Evolutionary conservation across 805 yeast genomes (phyloP).

Genomic region (Zygosaccharomyces lentus): DNA sequence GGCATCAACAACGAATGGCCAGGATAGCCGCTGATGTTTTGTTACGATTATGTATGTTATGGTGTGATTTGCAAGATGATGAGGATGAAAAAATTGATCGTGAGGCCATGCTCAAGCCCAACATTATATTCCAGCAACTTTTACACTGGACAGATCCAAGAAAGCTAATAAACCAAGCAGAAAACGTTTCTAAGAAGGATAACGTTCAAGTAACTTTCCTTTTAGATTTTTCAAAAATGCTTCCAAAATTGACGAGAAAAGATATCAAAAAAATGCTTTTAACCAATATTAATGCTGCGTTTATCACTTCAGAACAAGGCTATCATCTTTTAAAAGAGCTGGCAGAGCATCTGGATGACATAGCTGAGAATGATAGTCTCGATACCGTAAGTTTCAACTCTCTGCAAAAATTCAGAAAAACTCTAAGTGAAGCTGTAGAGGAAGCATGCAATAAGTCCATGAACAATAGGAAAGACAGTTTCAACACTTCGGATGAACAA

Average conservation of each 20-base stretch:
- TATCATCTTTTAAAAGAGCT: conserved; percentile 28
- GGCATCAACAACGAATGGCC: conserved; percentile 65
- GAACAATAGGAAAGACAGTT: conserved; percentile 1
- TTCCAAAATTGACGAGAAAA: conserved; percentile 45
- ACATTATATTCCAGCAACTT: conserved; percentile 61
- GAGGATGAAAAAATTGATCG: conserved; percentile 27
- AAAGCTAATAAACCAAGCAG: conserved; percentile 49
- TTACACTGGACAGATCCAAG: conserved; percentile 83
- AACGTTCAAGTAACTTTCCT: conserved; percentile 55
- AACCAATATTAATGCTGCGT: conserved; percentile 46
- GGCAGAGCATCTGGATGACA: conserved; percentile 26
- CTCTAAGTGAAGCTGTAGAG: conserved; percentile 10
- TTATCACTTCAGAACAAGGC: conserved; percentile 36
- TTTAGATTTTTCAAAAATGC: conserved; percentile 47
- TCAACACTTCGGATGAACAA: conserved; percentile 17
- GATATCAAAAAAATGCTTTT: conserved; percentile 53
- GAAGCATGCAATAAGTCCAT: conserved; percentile 12
- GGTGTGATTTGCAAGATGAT: conserved; percentile 37
- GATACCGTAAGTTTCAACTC: conserved; percentile 37
- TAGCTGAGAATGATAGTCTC: conserved; percentile 30
- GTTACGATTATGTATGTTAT: conserved; percentile 48
- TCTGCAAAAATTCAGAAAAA: conserved; percentile 29
- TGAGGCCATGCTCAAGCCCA: conserved; percentile 39
- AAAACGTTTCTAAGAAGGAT: conserved; percentile 41
- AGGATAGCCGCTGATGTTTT: conserved; percentile 64